Evolutionary conservation across 345 rosid species (phyloP).

Genomic region (Psidium friedrichsthalianum): DNA sequence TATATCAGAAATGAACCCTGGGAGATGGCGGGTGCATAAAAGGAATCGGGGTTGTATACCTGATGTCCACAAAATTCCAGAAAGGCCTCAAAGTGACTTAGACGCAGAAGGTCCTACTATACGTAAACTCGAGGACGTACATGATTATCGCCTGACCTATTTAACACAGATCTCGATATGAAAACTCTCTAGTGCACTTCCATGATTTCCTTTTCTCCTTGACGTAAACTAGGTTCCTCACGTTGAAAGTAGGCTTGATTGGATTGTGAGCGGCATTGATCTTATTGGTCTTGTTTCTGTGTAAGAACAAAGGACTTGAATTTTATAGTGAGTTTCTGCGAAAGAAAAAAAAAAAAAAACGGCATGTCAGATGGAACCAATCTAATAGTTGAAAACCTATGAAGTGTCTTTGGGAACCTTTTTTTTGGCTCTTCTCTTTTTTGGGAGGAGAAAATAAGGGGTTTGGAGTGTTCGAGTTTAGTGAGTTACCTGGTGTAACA

Average conservation of each 20-base stretch:
- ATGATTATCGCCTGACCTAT: neutral
- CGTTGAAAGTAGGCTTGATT: neutral
- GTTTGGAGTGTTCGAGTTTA: neutral
- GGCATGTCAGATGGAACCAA: neutral
- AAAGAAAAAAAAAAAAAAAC: no score
- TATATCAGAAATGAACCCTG: constrained; percentile 79
- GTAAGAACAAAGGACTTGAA: neutral
- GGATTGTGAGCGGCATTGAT: neutral
- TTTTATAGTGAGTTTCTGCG: neutral
- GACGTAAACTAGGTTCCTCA: neutral
- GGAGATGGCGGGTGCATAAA: constrained; percentile 99
- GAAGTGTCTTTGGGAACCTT: neutral
- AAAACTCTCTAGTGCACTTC: neutral
- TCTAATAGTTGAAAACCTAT: neutral
- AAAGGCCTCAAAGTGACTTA: constrained; percentile 70
- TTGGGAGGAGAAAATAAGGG: neutral
- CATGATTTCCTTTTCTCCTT: neutral
- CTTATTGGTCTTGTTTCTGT: neutral
- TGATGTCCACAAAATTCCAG: constrained; percentile 91
- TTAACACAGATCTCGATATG: neutral
- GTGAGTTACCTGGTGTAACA: neutral
- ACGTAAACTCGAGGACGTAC: neutral
- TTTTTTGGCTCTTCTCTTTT: neutral
- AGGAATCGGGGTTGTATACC: constrained; percentile 89
- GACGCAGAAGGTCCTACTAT: constrained; percentile 67